phyloP scores from a whole-genome alignment of 2,329 filamentous ascomycete species.

The Cercospora nicotianae region DNA sequence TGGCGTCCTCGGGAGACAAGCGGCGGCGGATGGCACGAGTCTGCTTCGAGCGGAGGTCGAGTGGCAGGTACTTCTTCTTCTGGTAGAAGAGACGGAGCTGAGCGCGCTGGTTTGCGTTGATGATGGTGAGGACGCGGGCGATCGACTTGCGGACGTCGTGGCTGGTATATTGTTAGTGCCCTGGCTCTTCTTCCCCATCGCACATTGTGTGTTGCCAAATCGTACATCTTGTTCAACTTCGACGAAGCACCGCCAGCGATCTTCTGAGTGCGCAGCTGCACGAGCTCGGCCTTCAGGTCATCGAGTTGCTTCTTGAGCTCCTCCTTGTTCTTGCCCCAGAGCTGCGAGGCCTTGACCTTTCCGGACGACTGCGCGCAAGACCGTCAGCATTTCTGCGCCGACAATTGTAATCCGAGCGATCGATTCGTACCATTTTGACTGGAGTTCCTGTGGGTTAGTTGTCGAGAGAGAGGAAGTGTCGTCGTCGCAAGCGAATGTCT shows the following conservation, averaged over 20 bases:
- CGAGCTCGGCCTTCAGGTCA: constrained; percentile 94
- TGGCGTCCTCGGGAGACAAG: constrained; percentile 87
- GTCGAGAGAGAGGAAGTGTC: constrained; percentile 15
- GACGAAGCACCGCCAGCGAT: constrained; percentile 86
- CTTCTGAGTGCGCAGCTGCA: constrained; percentile 97
- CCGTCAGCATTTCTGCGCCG: constrained; percentile 22
- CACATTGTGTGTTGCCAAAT: constrained; percentile 8
- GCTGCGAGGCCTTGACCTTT: constrained; percentile 90
- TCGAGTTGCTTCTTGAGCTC: constrained; percentile 93
- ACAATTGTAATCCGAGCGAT: not conserved
- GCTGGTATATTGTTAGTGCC: constrained; percentile 51
- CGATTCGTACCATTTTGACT: constrained; percentile 35
- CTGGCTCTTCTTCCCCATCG: constrained; percentile 7
- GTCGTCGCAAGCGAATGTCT: constrained; percentile 11
- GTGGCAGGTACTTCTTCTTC: constrained; percentile 98
- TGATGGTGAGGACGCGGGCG: constrained; percentile 96
- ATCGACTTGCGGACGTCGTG: constrained; percentile 99
- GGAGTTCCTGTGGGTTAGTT: constrained; percentile 29
- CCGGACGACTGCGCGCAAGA: constrained; percentile 54
- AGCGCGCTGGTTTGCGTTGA: constrained; percentile 98
- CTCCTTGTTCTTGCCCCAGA: constrained; percentile 99
- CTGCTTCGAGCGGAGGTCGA: constrained; percentile 98
- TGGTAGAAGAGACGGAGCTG: constrained; percentile 99
- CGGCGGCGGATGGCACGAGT: constrained; percentile 96
- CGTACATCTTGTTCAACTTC: constrained; percentile 98